Base-by-base conservation (phyloP, 176 grass and related monocot species). In the Neostapfia colusana region DNA sequence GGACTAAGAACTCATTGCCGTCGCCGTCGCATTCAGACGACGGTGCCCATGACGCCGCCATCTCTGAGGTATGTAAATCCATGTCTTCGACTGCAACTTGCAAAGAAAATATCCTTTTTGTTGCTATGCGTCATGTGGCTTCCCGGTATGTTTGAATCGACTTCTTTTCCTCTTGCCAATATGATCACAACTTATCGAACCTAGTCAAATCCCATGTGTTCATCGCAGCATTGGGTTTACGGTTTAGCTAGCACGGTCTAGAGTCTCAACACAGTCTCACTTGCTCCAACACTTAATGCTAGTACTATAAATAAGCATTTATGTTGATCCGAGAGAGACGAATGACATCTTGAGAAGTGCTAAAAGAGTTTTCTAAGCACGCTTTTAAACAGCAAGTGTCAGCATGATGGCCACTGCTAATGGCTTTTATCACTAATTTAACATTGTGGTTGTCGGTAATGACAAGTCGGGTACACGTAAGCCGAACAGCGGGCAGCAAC, bases 1-100 rank as follows among this genome's bases (percentile, higher is more conserved):
- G 82, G 60, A 72, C 85, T 6, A 84, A 83, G 71, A 92, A 71
- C 6, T 81, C 85, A 3, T 70, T 77, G 73, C 77, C 85, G 43
- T 92, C 86, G 25, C 89, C 89, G 41, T 53, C 82, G 16, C 87
- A 54, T 79, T 85, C 69, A 37, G 91, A 88, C 26, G 85, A 82
- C 49, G 69, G 69, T 20, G 70, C 49, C 18, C 79, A 85, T 64
- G 83, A 73, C 69, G 37, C 81, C 74, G n/a, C 79, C 40, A 62
- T 81, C 28, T 85, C 87, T 21, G 89, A 90, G 73, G 73, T 76
- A 38, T 58, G 31, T 31, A 31, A 31, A 2, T 31, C 31, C 31
- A 31, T 2, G 31, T 31, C 31, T 31, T 31, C 31, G 31, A 31
- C 31, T 31, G 31, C 31, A 31, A 31, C 31, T 31, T 31, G 31